Conservation (phyloP, 2,329 filamentous ascomycete species). For the Alternaria gansuensis region DNA sequence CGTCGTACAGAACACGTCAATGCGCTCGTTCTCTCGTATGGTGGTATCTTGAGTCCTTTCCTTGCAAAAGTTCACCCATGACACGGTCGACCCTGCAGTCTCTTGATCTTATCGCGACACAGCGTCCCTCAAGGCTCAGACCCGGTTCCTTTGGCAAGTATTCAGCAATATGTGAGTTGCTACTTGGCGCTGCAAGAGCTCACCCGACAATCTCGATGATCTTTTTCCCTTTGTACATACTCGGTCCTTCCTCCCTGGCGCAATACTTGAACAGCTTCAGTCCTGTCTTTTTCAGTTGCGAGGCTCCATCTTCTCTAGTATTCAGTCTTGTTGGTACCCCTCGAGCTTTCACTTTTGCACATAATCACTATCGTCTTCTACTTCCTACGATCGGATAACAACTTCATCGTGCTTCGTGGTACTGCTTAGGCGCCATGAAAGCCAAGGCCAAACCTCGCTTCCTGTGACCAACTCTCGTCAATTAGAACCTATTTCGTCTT, state of each 20-base stretch:
- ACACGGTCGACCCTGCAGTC: background rate
- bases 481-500: constrained; percentile 4
- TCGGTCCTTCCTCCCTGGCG: background rate
- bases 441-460: constrained; percentile 5
- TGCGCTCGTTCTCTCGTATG: background rate
- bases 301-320: background rate
- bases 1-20: background rate
- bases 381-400: background rate
- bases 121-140: background rate
- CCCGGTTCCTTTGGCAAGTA: background rate
- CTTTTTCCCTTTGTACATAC: background rate
- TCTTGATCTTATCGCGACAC: background rate
- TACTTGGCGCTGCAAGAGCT: background rate
- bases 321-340: background rate
- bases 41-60: background rate
- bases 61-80: background rate
- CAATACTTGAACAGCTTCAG: background rate
- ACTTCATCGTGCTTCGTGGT: background rate
- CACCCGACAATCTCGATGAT: background rate
- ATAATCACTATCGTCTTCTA: background rate
- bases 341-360: background rate
- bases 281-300: background rate
- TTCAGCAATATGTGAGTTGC: background rate
- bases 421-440: constrained; percentile 2
- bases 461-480: constrained; percentile 4